Base-by-base conservation (phyloP, 2,329 filamentous ascomycete genomes). In the Sclerotiophoma versabilis region DNA sequence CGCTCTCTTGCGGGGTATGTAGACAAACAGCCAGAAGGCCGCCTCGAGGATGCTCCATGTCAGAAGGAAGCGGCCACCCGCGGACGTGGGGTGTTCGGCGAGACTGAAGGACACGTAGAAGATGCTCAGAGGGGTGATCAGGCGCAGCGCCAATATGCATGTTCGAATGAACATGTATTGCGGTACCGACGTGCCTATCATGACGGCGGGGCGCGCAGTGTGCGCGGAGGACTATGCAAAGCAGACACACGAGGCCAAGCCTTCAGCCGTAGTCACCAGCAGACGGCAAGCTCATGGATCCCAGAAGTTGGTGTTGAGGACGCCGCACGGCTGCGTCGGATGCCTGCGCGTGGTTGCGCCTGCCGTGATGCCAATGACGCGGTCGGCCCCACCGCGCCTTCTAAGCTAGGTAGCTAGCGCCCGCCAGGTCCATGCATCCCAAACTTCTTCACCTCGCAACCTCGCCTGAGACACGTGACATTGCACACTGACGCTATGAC, bases 11-110 rank as follows among this genome's bases (percentile, higher is more conserved):
- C 80, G 81, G 36, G 81, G 84, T 12, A 84, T 69, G 66, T 81
- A 86, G 60, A 83, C 73, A 41, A 79, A 63, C 17, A 84, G 54
- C 69, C 81, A 86, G 71, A 87, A 87, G 0, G 77, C 64, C 0
- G 80, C 71, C 70, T 88, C 85, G n/a, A 80, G 70, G 20, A 76
- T 59, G 39, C 79, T 74, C 71, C 80, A 81, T 3, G 71, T 61
- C 51, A 83, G 73, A 10, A 83, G 60, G 23, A 75, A 65, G 20
- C 65, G 64, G 4, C 66, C 54, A 25, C 58, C 51, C 11, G 55
- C 65, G 4, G 50, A 73, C n/a, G 70, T 57, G 27, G 70, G 64
- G 55, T 63, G 59, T 58, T 71, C 76, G 17, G 74, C 69, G 46
- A 72, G 73, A 49, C 64, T 68, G 49, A 69, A 60, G 62, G 78